phyloP scores from a whole-genome alignment of 73 alveolate genomes.

The Tetrahymena malaccensis region DNA sequence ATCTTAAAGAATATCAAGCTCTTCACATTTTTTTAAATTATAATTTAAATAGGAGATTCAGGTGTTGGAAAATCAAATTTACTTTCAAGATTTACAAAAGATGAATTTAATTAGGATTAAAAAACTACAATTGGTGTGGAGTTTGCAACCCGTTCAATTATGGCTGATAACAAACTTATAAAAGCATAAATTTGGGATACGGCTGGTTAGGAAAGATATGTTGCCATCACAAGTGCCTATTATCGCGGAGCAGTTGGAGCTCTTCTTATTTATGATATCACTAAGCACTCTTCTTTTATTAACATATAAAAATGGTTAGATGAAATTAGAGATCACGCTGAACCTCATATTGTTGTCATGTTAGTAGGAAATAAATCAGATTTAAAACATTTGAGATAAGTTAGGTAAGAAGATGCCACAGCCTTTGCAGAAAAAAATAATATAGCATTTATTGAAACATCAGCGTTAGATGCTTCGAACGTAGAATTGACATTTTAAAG shows the following conservation, averaged over 20 bases:
- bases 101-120: slow-evolving; percentile 50
- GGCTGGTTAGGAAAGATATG: slow-evolving; percentile 71
- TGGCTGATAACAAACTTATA: slow-evolving; percentile 22
- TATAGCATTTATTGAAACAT: slow-evolving; percentile 67
- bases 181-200: slow-evolving; percentile 76
- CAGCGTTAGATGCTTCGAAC: slow-evolving; percentile 68
- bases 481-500: slow-evolving; percentile 62
- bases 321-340: slow-evolving; percentile 74
- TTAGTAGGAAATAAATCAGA: slow-evolving; percentile 75
- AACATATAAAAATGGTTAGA: slow-evolving; percentile 59
- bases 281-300: slow-evolving; percentile 54
- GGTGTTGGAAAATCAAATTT: slow-evolving; percentile 81
- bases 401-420: slow-evolving; percentile 67
- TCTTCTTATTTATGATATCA: slow-evolving; percentile 69
- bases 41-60: slow-evolving; percentile 48
- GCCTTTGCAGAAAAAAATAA: slow-evolving; percentile 46
- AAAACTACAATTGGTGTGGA: slow-evolving; percentile 74
- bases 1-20: not conserved
- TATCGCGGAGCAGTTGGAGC: slow-evolving; percentile 70
- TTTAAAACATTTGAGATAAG: slow-evolving; percentile 73
- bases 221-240: slow-evolving; percentile 62
- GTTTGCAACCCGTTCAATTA: slow-evolving; percentile 47
- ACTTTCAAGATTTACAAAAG: slow-evolving; percentile 51
- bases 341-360: slow-evolving; percentile 55
- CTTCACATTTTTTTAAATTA: not conserved